phyloP scores from a whole-genome alignment of 805 yeast species.

The Blastobotrys chiropterorum region DNA sequence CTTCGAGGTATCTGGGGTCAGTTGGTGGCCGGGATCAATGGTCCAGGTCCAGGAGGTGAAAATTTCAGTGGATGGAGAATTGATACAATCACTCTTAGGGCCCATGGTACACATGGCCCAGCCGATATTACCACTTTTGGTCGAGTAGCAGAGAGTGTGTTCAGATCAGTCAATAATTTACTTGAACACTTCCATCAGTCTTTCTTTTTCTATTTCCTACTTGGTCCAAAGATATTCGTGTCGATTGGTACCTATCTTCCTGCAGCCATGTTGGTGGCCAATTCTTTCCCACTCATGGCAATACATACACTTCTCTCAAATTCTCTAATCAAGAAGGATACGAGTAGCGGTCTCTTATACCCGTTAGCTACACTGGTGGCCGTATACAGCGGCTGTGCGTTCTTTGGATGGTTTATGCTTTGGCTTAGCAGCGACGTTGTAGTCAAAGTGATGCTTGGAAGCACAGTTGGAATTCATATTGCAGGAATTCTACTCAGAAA shows the following conservation, averaged over 20 bases:
- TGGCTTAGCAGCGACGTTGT: constrained; percentile 4
- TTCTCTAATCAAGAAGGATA: background rate
- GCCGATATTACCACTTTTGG: constrained; percentile 89
- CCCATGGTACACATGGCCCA: constrained; percentile 50
- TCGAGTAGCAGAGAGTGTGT: constrained; percentile 77
- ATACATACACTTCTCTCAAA: constrained; percentile 31
- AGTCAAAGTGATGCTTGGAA: constrained; percentile 1
- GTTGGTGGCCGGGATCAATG: constrained; percentile 60
- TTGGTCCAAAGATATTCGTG: constrained; percentile 75
- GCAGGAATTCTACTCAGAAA: background rate
- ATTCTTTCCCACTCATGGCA: constrained; percentile 64
- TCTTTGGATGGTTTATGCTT: constrained; percentile 11
- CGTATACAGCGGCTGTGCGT: constrained; percentile 9
- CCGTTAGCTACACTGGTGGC: constrained; percentile 11
- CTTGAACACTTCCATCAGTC: constrained; percentile 96
- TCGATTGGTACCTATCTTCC: constrained; percentile 93
- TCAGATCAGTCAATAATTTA: constrained; percentile 84
- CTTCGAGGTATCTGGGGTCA: constrained; percentile 60
- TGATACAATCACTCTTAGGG: constrained; percentile 78
- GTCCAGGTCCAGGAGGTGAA: constrained; percentile 65
- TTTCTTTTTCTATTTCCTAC: constrained; percentile 81
- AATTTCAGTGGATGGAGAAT: constrained; percentile 95
- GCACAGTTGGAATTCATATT: background rate
- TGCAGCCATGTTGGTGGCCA: constrained; percentile 66
- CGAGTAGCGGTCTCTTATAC: background rate